Conservation (phyloP, 163 green algal species). For the Botryococcus braunii region DNA sequence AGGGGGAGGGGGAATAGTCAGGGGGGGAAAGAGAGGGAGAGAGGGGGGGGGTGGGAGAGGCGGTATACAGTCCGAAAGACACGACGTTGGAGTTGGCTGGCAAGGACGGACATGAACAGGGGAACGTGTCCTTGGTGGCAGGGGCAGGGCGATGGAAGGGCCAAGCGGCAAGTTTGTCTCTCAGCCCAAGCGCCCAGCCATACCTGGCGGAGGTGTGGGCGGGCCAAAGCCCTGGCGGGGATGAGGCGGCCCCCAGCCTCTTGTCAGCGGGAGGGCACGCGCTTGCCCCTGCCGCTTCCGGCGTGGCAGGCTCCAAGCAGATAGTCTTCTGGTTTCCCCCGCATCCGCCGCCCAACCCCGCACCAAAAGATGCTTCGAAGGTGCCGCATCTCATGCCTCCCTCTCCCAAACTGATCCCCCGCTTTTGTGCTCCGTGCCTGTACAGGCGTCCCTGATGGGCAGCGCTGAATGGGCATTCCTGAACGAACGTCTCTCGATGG, state of each 20-base stretch:
- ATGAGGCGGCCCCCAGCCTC: conserved; percentile 10
- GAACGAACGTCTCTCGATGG: not conserved
- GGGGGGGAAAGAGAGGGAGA: too few species aligned
- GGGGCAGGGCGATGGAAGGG: too few species aligned
- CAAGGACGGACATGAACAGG: not conserved
- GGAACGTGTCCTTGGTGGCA: not conserved
- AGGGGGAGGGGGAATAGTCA: too few species aligned
- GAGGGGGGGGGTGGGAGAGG: too few species aligned
- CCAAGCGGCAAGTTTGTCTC: not conserved
- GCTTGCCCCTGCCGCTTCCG: conserved; percentile 18
- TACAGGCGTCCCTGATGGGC: not conserved
- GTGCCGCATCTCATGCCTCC: not conserved
- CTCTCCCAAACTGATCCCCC: not conserved
- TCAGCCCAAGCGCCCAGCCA: not conserved
- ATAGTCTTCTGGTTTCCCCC: conserved; percentile 22
- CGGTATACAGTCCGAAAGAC: too few species aligned
- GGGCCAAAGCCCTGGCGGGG: conserved; percentile 2
- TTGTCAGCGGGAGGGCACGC: conserved; percentile 17
- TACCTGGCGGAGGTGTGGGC: conserved; percentile 13
- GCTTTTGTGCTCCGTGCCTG: not conserved
- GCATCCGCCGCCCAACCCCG: not conserved
- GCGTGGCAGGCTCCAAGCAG: conserved; percentile 6
- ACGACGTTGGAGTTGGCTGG: too few species aligned
- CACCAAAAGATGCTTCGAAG: not conserved
- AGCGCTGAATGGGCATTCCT: not conserved